Percentiles rank a stretch among this genome's conserved stretches.
These are phyloP conservation scores for Mucor racemosus DNA, from an alignment of 371 early-diverging fungal species.

Conservation along the genomic window DNA sequence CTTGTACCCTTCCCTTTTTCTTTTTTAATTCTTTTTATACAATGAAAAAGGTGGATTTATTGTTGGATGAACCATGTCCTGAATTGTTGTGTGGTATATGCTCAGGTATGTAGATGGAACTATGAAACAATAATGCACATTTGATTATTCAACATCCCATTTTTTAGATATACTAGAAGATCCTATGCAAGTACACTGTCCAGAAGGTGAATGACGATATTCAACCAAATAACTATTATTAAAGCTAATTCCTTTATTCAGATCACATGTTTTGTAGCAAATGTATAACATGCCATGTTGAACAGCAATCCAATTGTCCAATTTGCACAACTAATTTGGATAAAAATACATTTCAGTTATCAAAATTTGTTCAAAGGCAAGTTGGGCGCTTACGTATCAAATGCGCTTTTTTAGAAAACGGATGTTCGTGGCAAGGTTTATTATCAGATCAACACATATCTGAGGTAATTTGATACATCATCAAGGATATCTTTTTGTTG, in stretches of 20 bases:
- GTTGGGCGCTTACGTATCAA: conserved; percentile 45
- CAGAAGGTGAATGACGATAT: conserved; percentile 44
- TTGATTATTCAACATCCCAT: background rate
- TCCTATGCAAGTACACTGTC: conserved; percentile 57
- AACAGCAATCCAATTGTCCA: conserved; percentile 37
- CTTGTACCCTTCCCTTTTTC: conserved; percentile 6
- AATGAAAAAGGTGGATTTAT: conserved; percentile 33
- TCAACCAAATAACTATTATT: background rate
- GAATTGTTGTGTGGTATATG: conserved; percentile 55
- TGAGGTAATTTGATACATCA: conserved; percentile 27
- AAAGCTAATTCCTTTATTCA: conserved; percentile 9
- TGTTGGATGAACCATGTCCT: conserved; percentile 48
- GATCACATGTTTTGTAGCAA: conserved; percentile 56
- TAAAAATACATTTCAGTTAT: conserved; percentile 38
- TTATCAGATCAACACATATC: conserved; percentile 40
- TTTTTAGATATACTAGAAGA: conserved; percentile 51
- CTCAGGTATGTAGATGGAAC: conserved; percentile 29
- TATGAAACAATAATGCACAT: background rate
- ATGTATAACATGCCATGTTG: conserved; percentile 42
- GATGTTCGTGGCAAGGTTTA: conserved; percentile 52
- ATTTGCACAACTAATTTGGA: conserved; percentile 34
- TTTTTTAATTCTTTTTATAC: conserved; percentile 22
- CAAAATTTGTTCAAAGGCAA: conserved; percentile 54
- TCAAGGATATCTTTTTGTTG: background rate
- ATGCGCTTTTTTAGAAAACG: conserved; percentile 39